Evolutionary conservation across 164 flowering plant genomes (phyloP).

Genomic region (Akebia trifoliata): DNA sequence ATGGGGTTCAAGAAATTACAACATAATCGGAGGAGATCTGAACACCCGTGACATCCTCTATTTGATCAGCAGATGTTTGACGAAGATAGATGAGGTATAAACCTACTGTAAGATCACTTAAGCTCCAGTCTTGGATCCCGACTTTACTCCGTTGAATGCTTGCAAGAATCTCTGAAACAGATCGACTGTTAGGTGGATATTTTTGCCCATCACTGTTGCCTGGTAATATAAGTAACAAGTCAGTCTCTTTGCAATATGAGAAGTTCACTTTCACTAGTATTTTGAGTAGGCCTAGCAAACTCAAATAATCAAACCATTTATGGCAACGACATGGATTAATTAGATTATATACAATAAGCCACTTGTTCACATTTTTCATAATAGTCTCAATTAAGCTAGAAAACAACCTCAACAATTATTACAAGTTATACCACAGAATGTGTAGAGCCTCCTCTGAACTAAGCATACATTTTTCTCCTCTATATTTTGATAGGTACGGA

Average conservation of each 20-base stretch:
- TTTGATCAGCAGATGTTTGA: conserved; percentile 61
- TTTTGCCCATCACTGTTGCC: conserved; percentile 44
- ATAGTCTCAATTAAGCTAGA: neutral
- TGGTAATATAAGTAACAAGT: conserved; percentile 21
- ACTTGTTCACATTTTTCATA: neutral
- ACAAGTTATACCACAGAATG: neutral
- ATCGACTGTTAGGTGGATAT: conserved; percentile 46
- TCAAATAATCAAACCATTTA: neutral
- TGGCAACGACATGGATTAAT: neutral
- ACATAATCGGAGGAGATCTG: conserved; percentile 58
- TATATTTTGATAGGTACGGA: neutral
- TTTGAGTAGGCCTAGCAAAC: neutral
- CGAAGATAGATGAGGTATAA: conserved; percentile 82
- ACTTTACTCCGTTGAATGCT: conserved; percentile 72
- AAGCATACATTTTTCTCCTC: neutral
- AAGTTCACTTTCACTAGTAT: neutral
- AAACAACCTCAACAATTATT: neutral
- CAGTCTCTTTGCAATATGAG: conserved; percentile 7
- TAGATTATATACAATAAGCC: neutral
- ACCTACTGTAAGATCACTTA: conserved; percentile 83
- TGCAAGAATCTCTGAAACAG: conserved; percentile 68
- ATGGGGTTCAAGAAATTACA: conserved; percentile 30
- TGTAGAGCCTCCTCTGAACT: neutral
- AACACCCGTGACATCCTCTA: conserved; percentile 70
- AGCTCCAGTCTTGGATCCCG: conserved; percentile 83